Percentiles rank a stretch among this genome's conserved stretches.
phyloP scores from a whole-genome alignment of 129 eudicot genomes.

The Heracleum sosnowskyi region DNA sequence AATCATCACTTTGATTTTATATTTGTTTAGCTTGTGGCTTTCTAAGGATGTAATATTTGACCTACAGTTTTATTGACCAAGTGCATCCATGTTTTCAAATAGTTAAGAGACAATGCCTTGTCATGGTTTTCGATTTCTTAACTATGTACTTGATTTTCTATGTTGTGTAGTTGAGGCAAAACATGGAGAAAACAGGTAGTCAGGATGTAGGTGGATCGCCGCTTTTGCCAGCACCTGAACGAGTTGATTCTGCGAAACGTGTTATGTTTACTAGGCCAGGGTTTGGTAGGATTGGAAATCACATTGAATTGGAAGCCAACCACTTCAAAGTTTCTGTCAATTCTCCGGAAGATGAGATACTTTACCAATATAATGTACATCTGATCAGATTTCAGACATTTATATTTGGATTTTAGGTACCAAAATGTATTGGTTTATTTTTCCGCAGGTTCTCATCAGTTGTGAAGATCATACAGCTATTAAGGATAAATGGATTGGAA shows the following conservation, averaged over 20 bases:
- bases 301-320: slow-evolving; percentile 58
- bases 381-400: slow-evolving; percentile 8
- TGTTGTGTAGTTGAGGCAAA: slow-evolving; percentile 17
- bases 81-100: not conserved
- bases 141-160: slow-evolving; percentile 6
- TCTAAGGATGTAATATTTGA: not conserved
- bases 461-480: slow-evolving; percentile 40
- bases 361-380: slow-evolving; percentile 80
- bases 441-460: slow-evolving; percentile 60
- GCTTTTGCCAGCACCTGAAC: slow-evolving; percentile 19
- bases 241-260: slow-evolving; percentile 31
- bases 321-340: slow-evolving; percentile 74
- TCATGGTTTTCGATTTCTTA: not conserved
- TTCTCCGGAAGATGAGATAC: slow-evolving; percentile 46
- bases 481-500: slow-evolving; percentile 49
- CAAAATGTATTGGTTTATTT: not conserved
- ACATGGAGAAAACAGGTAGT: slow-evolving; percentile 33
- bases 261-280: slow-evolving; percentile 61
- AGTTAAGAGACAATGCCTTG: not conserved
- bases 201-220: slow-evolving; percentile 24
- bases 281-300: slow-evolving; percentile 57
- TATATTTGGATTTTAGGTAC: not conserved
- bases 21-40: not conserved
- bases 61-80: too few species aligned
- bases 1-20: too few species aligned